A percentile compares a stretch with the other conserved stretches of the same genome.
phyloP scores from a whole-genome alignment of 331 rosid genomes.

The Telfairia occidentalis region DNA sequence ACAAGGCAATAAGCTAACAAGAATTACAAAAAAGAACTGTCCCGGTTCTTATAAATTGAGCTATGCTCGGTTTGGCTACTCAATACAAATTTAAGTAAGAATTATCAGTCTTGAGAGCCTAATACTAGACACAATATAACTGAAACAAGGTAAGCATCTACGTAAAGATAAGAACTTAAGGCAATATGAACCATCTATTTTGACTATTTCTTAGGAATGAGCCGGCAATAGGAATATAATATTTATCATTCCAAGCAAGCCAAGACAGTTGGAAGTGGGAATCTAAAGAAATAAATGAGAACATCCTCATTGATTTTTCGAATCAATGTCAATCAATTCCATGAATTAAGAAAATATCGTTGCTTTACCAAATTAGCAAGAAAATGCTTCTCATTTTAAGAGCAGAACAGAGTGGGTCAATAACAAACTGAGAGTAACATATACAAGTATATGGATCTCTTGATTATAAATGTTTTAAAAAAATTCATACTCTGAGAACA shows the following conservation, averaged over 20 bases:
- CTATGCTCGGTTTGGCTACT: no score
- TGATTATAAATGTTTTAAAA: neutral
- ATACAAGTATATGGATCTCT: neutral
- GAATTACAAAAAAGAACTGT: neutral
- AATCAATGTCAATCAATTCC: neutral
- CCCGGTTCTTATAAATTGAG: neutral
- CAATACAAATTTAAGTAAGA: neutral
- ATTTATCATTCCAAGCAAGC: neutral
- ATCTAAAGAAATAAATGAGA: neutral
- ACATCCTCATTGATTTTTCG: neutral
- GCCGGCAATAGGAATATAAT: neutral
- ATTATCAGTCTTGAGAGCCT: neutral
- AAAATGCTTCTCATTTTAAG: neutral
- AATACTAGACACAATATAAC: neutral
- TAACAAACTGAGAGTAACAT: neutral
- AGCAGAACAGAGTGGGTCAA: neutral
- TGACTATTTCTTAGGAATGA: neutral
- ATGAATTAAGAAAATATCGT: neutral
- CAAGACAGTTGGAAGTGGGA: neutral
- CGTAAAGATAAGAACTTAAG: neutral
- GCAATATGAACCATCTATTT: neutral
- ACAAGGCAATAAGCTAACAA: neutral
- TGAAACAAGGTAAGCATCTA: neutral
- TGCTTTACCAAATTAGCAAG: neutral
- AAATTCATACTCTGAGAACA: neutral